Base-by-base conservation (phyloP, 495 filamentous ascomycete genomes). In the Podospora didyma region DNA sequence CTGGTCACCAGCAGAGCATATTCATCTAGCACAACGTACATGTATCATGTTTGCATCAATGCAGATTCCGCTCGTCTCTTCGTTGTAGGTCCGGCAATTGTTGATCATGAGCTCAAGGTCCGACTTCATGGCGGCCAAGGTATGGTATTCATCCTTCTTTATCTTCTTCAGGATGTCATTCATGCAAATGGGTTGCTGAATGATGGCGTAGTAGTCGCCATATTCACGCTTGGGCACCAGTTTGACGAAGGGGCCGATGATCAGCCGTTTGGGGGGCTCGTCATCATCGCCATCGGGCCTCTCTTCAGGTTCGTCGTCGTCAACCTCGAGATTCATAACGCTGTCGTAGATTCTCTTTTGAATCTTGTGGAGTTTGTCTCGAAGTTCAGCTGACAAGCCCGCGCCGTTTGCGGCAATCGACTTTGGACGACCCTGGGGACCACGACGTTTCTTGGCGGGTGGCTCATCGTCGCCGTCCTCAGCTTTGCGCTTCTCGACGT, bases 61-160 rank as follows among this genome's bases (percentile, higher is more conserved):
- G 75, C 90, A 97, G 46, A 98, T 79, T 56, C 90, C 70, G 73
- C 92, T 96, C 41, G 84, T 87, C 66, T 97, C 94, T 71, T 98
- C 94, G 71, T 98, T 98, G 73, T 94, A 98, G 6, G 87, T 92
- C 65, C 89, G 79, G 57, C 93, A 96, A 75, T 98, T 98, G 63
- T 81, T 83, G 69, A 92, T 93, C 63, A 98, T 82, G 53, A 89
- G 74, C 46, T 84, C 82, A 56, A 98, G 84, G 65, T 98, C 94
- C 26, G 82, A 82, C 34, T 85, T 77, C 80, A 97, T 89, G 58
- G 89, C 88, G 58, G 76, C 84, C 54, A 96, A 71, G 65, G 79
- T 87, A 59, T 84, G 84, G 69, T 97, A 98, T 60, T 97, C 89
- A 57, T 92, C 87, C 60, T 87, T 90, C 76, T 96, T 96, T 71